A percentile compares a stretch with the other conserved stretches of the same genome.
Conservation (phyloP, 1,284 basidiomycete genomes). For the Cutaneotrichosporon sp. region DNA sequence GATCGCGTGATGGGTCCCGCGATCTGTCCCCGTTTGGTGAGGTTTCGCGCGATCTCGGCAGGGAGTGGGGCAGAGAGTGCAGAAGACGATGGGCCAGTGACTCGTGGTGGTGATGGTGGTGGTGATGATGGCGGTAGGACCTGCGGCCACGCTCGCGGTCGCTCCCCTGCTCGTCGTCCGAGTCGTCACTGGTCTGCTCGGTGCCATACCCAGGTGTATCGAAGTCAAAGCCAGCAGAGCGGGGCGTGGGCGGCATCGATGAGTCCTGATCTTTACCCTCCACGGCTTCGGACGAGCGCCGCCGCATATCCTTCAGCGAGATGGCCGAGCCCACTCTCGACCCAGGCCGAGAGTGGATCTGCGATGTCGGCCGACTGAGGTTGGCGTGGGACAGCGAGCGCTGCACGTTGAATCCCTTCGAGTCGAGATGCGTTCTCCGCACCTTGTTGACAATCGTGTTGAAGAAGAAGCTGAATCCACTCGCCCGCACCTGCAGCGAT, state of each 20-base stretch:
- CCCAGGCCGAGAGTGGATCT: too few relatives aligned
- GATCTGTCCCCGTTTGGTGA: not conserved
- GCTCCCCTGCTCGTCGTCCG: conserved; percentile 2
- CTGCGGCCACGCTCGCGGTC: not conserved
- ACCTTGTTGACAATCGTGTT: conserved; percentile 43
- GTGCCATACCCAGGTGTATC: not conserved
- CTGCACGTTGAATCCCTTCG: conserved; percentile 29
- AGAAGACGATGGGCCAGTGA: not conserved
- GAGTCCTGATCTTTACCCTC: not conserved
- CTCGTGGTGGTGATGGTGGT: not conserved
- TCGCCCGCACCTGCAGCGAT: conserved; percentile 39
- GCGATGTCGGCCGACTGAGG: not conserved
- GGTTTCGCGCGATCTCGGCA: not conserved
- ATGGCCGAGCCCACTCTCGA: not conserved
- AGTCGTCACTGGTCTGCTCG: not conserved
- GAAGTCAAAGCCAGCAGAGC: not conserved
- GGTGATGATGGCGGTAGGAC: too few relatives aligned
- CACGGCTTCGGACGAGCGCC: not conserved
- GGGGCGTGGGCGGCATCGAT: not conserved
- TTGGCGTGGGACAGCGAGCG: not conserved
- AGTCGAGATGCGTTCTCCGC: conserved; percentile 43
- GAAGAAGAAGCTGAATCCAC: conserved; percentile 47
- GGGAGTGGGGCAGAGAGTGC: not conserved
- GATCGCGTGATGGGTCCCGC: not conserved
- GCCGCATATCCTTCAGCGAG: not conserved